Base-by-base conservation (phyloP, 1,139 yeast species). In the Eremothecium sinecaudum region DNA sequence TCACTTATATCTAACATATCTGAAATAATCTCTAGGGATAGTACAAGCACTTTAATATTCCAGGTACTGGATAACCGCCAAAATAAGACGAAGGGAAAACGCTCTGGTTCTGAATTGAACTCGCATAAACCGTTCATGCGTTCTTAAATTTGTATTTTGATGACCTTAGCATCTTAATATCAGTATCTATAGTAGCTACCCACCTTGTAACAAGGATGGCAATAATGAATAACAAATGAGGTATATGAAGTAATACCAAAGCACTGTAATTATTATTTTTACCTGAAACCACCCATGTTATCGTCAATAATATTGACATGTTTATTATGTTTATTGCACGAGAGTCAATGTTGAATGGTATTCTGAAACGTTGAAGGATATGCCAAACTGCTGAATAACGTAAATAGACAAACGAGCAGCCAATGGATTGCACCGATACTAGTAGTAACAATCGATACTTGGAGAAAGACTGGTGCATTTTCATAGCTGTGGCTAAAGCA, bases 131-230 rank as follows among this genome's bases (percentile, higher is more conserved):
- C 28, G 7, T 22, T 33, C 28, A 54, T 18, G 51, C 58, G 33
- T 44, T 49, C 33, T 54, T 54, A 38, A 51, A 54, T 35, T 53
- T 52, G 33, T 53, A 53, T 33, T 50, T 53, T 32, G 51, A 34
- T 3, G 36, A 31, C 24, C 56, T 39, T 19, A 27, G 30, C 19
- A 12, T 27, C 11, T 27, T 17, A 28, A 54, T 32, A 27, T 52
- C 57, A 9, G 28, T 31, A 8, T 48, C 48, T 32, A 53, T 38
- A 3, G 45, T 47, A 6, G 24, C 31, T 15, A 44, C 34, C 53
- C 53, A 47, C 24, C 37, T 40, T 25, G 42, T 49, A 18, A 46
- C 35, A n/a, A 44, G 16, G 4, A 39, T 24, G 1, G 53, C 39
- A 9, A 50, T 39, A 8, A 46, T 24, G 33, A 44, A 51, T 15